Base-by-base conservation (phyloP, 306 rosid genomes). In the Prunus dulcis region DNA sequence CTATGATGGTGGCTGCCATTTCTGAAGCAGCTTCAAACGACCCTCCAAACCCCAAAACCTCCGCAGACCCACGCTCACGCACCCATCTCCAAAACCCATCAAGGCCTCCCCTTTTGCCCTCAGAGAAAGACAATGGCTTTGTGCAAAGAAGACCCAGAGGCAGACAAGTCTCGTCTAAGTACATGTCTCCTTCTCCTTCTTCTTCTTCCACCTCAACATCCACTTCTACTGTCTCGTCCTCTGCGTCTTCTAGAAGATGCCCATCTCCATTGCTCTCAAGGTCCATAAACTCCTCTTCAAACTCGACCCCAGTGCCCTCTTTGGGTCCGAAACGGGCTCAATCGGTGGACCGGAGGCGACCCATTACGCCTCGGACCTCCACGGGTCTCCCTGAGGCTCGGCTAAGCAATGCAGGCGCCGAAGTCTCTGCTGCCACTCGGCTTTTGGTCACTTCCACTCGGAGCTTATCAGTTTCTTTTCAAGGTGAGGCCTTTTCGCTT, bases 401-500 rank as follows among this genome's bases (percentile, higher is more conserved):
- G 65, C 89, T 76, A 28, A 65, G 84, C 67, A 90, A 84, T 84
- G 87, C 82, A 8, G 80, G 83, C 19, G 78, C 76, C 17, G 93
- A 89, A 27, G 80, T 80, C 30, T 86, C 96, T 45, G 84, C 88
- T 17, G 99, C 97, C 10, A 82, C 96, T 4, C 89, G 93, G 88
- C 99, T 93, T 67, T 76, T 96, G 27, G 91, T 93, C 45, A 96
- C 96, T 75, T 96, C 99, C 25, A 92, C 98, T 2, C 79, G 99
- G 89, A 96, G 99, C 77, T 73, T 96, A 19, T 96, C 99, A 23
- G 98, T 96, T 82, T 96, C 99, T 17, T 96, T 96, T 72, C 99
- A 96, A 70, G 99, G 99, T 0, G 98, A 93, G 79, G 86, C 97
- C 20, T 96, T 89, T 75, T 91, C 99, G 55, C 96, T 96, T 75